Conservation (phyloP, 2,329 filamentous ascomycete species). For the Didymella sp. region DNA sequence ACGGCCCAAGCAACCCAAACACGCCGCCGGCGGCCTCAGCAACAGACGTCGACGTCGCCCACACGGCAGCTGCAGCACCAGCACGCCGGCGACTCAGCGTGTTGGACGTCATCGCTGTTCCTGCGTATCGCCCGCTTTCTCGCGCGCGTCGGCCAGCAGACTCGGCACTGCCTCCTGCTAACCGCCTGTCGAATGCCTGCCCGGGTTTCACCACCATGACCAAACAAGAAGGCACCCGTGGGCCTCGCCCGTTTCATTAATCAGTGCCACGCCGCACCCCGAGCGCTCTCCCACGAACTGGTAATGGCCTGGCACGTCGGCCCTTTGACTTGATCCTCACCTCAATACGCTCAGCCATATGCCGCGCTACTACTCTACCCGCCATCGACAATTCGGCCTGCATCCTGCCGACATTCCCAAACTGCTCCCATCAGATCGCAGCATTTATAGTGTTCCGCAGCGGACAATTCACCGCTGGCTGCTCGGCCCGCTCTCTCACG, state of each 20-base stretch:
- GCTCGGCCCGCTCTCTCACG: constrained; percentile 28
- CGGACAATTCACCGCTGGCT: constrained; percentile 22
- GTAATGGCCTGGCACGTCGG: constrained; percentile 4
- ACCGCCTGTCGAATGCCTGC: constrained; percentile 30
- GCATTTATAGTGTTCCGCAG: constrained; percentile 8
- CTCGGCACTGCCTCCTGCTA: constrained; percentile 38
- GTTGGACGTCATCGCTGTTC: constrained; percentile 16
- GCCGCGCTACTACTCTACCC: constrained; percentile 7
- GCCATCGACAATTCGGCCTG: constrained; percentile 6
- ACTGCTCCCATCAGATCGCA: constrained; percentile 1
- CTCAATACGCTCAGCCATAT: constrained; percentile 11
- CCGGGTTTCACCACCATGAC: constrained; percentile 28
- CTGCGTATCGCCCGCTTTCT: constrained; percentile 38
- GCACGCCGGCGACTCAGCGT: constrained; percentile 4
- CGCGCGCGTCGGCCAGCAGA: constrained; percentile 28
- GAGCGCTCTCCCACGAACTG: constrained; percentile 9
- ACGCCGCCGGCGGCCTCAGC: not conserved
- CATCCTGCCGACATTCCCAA: constrained; percentile 11
- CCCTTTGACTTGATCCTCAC: constrained; percentile 16
- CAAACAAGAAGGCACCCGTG: constrained; percentile 34
- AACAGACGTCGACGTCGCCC: not conserved
- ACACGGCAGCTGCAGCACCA: constrained; percentile 2
- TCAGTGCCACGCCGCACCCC: constrained; percentile 27
- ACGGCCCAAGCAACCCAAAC: not conserved
- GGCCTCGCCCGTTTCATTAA: constrained; percentile 35